A percentile compares a stretch with the other conserved stretches of the same genome.
These are phyloP conservation scores for Asterionellopsis glacialis DNA, from an alignment of 108 stramenopile genomes.

Conservation along the genomic window DNA sequence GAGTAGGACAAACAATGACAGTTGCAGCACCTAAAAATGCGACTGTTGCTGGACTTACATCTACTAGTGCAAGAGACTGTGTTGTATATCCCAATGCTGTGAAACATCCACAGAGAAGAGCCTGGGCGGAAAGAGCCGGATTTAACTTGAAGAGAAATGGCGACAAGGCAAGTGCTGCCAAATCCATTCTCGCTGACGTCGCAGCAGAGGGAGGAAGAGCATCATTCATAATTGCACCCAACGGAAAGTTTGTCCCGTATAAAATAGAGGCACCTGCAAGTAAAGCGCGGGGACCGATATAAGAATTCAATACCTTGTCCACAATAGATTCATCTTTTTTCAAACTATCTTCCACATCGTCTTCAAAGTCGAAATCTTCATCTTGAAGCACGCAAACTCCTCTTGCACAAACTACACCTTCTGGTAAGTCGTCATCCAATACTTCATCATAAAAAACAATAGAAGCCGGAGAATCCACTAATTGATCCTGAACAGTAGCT, in stretches of 20 bases:
- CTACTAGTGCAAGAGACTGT: constrained; percentile 48
- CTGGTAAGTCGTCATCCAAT: constrained; percentile 19
- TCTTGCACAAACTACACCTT: constrained; percentile 35
- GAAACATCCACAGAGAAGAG: constrained; percentile 49
- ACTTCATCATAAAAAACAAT: constrained; percentile 18
- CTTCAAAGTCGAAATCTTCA: constrained; percentile 6
- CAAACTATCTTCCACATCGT: constrained; percentile 1
- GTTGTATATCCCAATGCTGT: constrained; percentile 52
- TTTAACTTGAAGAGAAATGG: constrained; percentile 52
- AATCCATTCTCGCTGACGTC: constrained; percentile 45
- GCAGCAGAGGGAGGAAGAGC: constrained; percentile 45
- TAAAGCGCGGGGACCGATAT: constrained; percentile 33
- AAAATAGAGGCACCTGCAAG: constrained; percentile 38
- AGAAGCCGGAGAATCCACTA: background rate
- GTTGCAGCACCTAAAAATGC: constrained; percentile 53
- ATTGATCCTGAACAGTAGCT: background rate
- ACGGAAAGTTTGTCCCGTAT: constrained; percentile 70
- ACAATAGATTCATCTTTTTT: constrained; percentile 3
- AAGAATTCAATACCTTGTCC: constrained; percentile 16
- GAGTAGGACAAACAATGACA: constrained; percentile 51
- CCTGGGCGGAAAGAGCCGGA: constrained; percentile 17
- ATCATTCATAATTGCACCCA: constrained; percentile 62
- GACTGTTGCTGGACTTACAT: constrained; percentile 45
- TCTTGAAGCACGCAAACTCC: constrained; percentile 41
- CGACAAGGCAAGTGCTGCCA: constrained; percentile 45